Percentiles rank a stretch among this genome's conserved stretches.
Evolutionary conservation across 345 rosid species (phyloP).

Genomic region (Eucalyptus cloeziana): DNA sequence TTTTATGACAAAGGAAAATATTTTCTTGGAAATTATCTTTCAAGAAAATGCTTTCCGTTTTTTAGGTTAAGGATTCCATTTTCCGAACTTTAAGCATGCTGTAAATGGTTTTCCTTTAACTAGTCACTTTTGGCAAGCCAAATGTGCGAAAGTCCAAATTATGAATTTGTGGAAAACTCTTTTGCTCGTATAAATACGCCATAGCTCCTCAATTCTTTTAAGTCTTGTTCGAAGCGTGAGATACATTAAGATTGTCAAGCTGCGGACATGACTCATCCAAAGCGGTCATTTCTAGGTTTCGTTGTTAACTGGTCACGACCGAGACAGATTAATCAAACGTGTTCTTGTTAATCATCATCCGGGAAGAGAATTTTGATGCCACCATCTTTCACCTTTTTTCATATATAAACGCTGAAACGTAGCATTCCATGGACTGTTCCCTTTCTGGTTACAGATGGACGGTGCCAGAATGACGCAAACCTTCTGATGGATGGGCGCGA

Average conservation of each 20-base stretch:
- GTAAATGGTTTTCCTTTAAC: neutral
- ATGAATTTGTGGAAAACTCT: neutral
- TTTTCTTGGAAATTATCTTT: neutral
- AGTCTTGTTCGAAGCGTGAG: neutral
- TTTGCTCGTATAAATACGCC: neutral
- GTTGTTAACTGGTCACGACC: neutral
- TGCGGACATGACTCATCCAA: neutral
- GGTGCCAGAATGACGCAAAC: neutral
- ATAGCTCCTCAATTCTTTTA: neutral
- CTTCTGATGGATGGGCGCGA: neutral
- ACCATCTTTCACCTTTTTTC: neutral
- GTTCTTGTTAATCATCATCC: neutral
- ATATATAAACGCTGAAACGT: neutral
- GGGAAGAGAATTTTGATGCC: neutral
- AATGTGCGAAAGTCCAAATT: neutral
- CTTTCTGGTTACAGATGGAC: neutral
- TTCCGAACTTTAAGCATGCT: neutral
- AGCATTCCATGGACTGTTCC: neutral
- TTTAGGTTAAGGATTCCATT: neutral
- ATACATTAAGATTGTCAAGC: neutral
- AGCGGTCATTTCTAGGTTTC: neutral
- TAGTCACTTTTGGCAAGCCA: neutral
- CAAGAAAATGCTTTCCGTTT: fast-evolving
- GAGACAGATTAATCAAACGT: neutral
- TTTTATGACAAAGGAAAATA: neutral